These are phyloP conservation scores for Elongisporangium senticosum DNA, from an alignment of 352 stramenopile genomes.

Conservation along the genomic window DNA sequence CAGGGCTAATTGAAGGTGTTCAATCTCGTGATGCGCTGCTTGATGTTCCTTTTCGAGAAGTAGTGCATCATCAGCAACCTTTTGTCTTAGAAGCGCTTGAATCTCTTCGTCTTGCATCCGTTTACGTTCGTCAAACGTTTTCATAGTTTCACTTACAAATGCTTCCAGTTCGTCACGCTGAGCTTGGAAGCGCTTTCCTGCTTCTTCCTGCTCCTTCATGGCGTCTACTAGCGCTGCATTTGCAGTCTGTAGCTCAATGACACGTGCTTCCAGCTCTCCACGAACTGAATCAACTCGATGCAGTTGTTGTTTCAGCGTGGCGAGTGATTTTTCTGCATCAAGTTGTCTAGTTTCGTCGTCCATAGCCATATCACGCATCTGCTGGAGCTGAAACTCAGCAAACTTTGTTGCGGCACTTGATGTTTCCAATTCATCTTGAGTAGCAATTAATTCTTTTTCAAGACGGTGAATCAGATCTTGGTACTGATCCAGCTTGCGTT, in stretches of 20 bases:
- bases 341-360: slow-evolving; percentile 45
- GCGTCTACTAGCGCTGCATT: slow-evolving; percentile 18
- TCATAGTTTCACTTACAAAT: slow-evolving; percentile 6
- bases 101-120: slow-evolving; percentile 18
- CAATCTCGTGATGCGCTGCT: slow-evolving; percentile 14
- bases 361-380: slow-evolving; percentile 46
- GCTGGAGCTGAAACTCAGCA: slow-evolving; percentile 73
- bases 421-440: slow-evolving; percentile 76
- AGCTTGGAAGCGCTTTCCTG: slow-evolving; percentile 1
- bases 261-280: slow-evolving; percentile 18
- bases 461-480: slow-evolving; percentile 67
- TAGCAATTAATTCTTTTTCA: slow-evolving; percentile 53
- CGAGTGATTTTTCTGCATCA: slow-evolving; percentile 15
- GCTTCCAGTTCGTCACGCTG: slow-evolving; percentile 23
- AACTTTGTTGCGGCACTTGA: slow-evolving; percentile 73
- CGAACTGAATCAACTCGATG: slow-evolving; percentile 6
- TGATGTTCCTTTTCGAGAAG: slow-evolving; percentile 21
- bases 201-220: slow-evolving; percentile 8
- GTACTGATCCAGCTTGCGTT: slow-evolving; percentile 63
- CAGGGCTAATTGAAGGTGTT: slow-evolving; percentile 20
- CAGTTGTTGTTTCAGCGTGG: slow-evolving; percentile 13
- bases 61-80: slow-evolving; percentile 19
- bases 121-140: slow-evolving; percentile 10
- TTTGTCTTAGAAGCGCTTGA: slow-evolving; percentile 9
- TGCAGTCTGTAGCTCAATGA: slow-evolving; percentile 21